phyloP scores from a whole-genome alignment of 768 basidiomycete genomes.

The Suillus hirtellus region DNA sequence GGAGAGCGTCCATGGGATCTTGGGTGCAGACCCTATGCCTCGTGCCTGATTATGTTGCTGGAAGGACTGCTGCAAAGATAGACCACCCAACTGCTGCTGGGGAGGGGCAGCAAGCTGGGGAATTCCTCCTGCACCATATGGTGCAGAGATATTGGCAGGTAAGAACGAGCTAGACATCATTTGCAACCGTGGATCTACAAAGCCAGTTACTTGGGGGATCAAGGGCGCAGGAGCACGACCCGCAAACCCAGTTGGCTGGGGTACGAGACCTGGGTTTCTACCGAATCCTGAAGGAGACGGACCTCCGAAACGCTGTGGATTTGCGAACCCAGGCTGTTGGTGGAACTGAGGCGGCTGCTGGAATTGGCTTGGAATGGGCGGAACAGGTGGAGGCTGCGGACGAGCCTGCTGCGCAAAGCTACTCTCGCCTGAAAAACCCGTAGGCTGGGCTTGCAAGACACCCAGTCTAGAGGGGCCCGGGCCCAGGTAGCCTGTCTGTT shows the following conservation, averaged over 20 bases:
- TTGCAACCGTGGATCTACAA: constrained; percentile 76
- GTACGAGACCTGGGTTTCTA: constrained; percentile 12
- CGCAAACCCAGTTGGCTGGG: constrained; percentile 48
- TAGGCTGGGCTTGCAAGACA: constrained; percentile 53
- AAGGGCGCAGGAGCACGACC: constrained; percentile 47
- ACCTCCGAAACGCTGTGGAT: constrained; percentile 49
- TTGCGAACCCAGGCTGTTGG: constrained; percentile 52
- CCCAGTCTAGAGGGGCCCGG: constrained; percentile 29
- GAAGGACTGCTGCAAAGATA: constrained; percentile 79
- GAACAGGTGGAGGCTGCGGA: constrained; percentile 59
- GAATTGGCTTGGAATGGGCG: constrained; percentile 61
- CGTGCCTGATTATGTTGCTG: constrained; percentile 83
- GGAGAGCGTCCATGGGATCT: constrained; percentile 83
- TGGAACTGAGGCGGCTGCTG: constrained; percentile 35
- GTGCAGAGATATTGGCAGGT: constrained; percentile 67
- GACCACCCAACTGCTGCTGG: constrained; percentile 53
- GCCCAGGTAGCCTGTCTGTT: constrained; percentile 47
- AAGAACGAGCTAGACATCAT: constrained; percentile 94
- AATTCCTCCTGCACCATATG: constrained; percentile 56
- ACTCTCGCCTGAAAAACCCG: constrained; percentile 46
- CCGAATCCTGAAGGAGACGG: constrained; percentile 21
- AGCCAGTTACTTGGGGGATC: constrained; percentile 77
- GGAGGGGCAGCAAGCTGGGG: constrained; percentile 62
- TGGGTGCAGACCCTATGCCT: constrained; percentile 62
- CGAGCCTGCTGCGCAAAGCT: constrained; percentile 39